A percentile compares a stretch with the other conserved stretches of the same genome.
These are phyloP conservation scores for Styphnolobium japonicum DNA, from an alignment of 306 rosid genomes.

Conservation along the genomic window DNA sequence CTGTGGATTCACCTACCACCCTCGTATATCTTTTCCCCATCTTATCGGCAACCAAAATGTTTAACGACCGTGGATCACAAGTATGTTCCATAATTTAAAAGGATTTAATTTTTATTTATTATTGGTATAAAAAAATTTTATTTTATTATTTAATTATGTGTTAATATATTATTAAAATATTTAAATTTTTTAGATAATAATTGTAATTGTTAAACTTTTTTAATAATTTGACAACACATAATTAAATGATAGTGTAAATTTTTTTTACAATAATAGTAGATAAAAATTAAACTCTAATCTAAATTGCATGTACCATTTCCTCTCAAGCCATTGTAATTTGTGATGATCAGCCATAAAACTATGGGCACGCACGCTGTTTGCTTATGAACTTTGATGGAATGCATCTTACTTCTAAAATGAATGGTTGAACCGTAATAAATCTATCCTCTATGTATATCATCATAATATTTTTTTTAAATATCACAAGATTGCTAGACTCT, in stretches of 20 bases:
- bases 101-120: no score
- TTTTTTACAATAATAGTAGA: no score
- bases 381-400: neutral
- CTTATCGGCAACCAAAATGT: neutral
- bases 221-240: no score
- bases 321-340: neutral
- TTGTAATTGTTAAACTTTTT: no score
- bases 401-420: neutral
- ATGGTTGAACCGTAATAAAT: neutral
- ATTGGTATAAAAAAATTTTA: no score
- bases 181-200: no score
- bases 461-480: no score
- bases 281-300: no score
- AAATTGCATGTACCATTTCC: neutral
- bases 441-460: neutral
- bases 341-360: neutral
- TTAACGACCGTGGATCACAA: neutral
- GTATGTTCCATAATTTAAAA: neutral
- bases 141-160: no score
- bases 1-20: neutral
- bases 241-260: no score
- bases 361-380: neutral
- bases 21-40: neutral
- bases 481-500: neutral
- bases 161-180: no score